These are phyloP conservation scores for Steccherinum ochraceum DNA, from an alignment of 768 basidiomycete species.

Conservation along the genomic window DNA sequence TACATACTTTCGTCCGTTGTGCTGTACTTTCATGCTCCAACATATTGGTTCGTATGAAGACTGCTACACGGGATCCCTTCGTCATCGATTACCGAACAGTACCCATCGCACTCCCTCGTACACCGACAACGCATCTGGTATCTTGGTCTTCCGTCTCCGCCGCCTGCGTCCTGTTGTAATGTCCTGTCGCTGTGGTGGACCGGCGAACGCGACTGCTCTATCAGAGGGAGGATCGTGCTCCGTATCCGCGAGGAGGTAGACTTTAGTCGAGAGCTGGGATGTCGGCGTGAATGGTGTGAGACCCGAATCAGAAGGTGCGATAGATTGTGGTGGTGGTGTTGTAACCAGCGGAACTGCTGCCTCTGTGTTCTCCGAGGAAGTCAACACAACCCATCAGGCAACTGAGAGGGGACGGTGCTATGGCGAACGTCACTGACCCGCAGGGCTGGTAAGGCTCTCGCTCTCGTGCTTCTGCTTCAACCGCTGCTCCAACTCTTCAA, in stretches of 20 bases:
- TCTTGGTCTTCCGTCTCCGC: slow-evolving; percentile 13
- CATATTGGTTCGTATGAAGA: no score
- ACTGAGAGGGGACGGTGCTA: not conserved
- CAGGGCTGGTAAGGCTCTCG: slow-evolving; percentile 7
- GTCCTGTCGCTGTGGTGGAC: no score
- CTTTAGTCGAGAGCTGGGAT: no score
- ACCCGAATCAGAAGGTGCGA: no score
- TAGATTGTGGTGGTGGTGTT: not conserved
- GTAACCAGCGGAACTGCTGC: not conserved
- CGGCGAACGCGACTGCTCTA: no score
- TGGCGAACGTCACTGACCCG: slow-evolving; percentile 5
- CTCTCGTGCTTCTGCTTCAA: slow-evolving; percentile 41
- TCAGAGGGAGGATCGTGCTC: no score
- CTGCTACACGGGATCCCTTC: no score
- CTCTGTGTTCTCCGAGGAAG: not conserved
- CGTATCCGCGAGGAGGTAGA: no score
- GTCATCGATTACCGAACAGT: slow-evolving; percentile 42
- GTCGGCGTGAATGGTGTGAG: no score
- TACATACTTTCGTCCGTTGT: no score
- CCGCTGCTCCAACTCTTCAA: slow-evolving; percentile 63
- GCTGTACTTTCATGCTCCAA: no score
- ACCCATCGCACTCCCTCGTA: slow-evolving; percentile 47
- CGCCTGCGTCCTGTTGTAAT: slow-evolving; percentile 7
- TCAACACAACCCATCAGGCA: slow-evolving; percentile 3
- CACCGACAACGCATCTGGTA: slow-evolving; percentile 19